A percentile compares a stretch with the other conserved stretches of the same genome.
Conservation (phyloP, 345 rosid species). For the Durio zibethinus region DNA sequence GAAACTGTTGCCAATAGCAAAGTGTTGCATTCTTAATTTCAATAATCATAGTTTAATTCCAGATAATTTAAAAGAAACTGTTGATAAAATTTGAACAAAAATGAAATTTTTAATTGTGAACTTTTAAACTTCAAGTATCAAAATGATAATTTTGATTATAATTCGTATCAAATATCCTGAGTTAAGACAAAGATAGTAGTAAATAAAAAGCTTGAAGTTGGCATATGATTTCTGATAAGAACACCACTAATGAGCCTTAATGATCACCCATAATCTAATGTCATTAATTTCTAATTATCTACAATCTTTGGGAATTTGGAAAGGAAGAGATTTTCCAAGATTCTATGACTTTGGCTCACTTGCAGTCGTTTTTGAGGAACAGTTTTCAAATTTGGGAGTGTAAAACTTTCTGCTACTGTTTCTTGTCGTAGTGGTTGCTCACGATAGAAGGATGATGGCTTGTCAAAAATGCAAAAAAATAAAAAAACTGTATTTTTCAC, state of each 20-base stretch:
- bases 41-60: too few relatives aligned
- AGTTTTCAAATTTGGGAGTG: neutral
- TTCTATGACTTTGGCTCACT: neutral
- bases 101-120: too few relatives aligned
- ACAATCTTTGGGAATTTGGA: neutral
- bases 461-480: too few relatives aligned
- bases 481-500: too few relatives aligned
- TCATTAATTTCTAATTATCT: neutral
- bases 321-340: neutral
- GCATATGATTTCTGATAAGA: neutral
- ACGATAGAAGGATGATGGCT: neutral
- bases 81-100: too few relatives aligned
- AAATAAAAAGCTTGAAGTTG: neutral
- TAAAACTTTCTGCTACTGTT: neutral
- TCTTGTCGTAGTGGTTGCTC: neutral
- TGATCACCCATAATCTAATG: neutral
- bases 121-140: too few relatives aligned
- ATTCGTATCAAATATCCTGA: neutral
- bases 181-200: neutral
- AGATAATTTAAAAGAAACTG: too few relatives aligned
- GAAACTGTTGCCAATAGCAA: too few relatives aligned
- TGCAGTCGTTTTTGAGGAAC: neutral
- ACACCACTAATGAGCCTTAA: neutral
- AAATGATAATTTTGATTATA: too few relatives aligned
- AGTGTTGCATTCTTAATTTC: too few relatives aligned